Evolutionary conservation across 208 protist genomes (phyloP), one percentile per base, ranked within the genome.

Genomic region (Angomonas ambiguus): DNA sequence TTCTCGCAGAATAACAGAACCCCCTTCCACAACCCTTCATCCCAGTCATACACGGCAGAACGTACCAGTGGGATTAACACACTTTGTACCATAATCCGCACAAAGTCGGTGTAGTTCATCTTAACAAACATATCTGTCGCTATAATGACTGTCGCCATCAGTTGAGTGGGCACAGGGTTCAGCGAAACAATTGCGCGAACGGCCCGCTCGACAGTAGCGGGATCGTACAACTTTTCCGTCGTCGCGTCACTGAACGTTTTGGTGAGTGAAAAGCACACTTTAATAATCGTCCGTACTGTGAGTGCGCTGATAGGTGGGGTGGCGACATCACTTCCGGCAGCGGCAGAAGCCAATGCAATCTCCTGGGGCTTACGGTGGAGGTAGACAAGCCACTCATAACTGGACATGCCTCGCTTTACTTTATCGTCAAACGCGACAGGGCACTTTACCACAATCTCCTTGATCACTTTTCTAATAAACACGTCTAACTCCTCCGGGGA

Each of bases 71-170:
- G 84, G 18, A 74, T 51, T 3, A 93, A 69, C 0, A 91, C 78
- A 0, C 70, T 71, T 32, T 81, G 71, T 62, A 85, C 74, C 22
- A 87, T 75, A 56, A 87, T 82, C 8, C 62, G 74, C 20, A 88
- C 42, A 53, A 91, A 85, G 2, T 85, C 78, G 3, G 51, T 57
- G 49, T 74, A 65, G 32, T 62, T 72, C 62, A 42, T 74, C 53
- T 55, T 66, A 51, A 73, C 62, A 63, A 67, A 79, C 24, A 65
- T 55, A 45, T 59, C 67, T 34, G 69, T 71, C 0, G 81, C 80
- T 20, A 83, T 60, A 38, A 90, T 72, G n/a, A 88, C 70, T 4
- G 87, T 93, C 20, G 74, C 74, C 82, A 93, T 90, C 31, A 93
- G 72, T 70, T 93, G 87, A 51, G 84, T 85, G 13, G 87, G 87